Conservation (phyloP, 495 filamentous ascomycete genomes). For the Xylaria grammica region DNA sequence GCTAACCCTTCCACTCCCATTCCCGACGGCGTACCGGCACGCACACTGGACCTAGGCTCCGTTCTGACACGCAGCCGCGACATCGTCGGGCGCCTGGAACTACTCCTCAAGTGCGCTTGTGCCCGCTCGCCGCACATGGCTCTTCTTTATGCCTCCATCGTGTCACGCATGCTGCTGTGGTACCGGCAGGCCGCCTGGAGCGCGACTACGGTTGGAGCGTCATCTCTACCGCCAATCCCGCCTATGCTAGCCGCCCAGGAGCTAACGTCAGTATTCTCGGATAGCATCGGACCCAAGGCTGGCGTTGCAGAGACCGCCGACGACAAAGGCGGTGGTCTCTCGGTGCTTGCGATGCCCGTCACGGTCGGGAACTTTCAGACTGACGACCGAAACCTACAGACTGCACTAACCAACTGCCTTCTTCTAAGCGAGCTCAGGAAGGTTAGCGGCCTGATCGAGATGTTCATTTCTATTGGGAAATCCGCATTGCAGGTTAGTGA, state of each 20-base stretch:
- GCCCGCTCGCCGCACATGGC: constrained; percentile 34
- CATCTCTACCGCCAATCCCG: constrained; percentile 13
- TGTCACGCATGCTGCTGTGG: constrained; percentile 40
- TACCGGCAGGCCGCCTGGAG: constrained; percentile 41
- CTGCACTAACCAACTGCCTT: constrained; percentile 27
- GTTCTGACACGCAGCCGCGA: constrained; percentile 40
- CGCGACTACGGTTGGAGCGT: constrained; percentile 17
- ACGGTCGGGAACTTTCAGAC: constrained; percentile 30
- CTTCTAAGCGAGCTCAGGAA: constrained; percentile 31
- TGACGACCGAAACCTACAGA: constrained; percentile 32
- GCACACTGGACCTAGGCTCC: constrained; percentile 29
- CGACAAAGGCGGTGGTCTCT: constrained; percentile 26
- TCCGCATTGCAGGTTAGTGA: constrained; percentile 21
- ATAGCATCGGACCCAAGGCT: constrained; percentile 16
- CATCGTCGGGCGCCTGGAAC: constrained; percentile 34
- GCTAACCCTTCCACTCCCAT: constrained; percentile 18
- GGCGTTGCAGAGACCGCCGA: constrained; percentile 18
- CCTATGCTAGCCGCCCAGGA: constrained; percentile 16
- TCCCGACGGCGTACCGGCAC: constrained; percentile 22
- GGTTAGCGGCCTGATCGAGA: constrained; percentile 26
- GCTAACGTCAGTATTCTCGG: constrained; percentile 16
- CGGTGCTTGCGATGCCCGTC: constrained; percentile 26
- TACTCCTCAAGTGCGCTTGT: constrained; percentile 37
- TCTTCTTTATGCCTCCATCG: constrained; percentile 42
- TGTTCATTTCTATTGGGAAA: constrained; percentile 24